Conservation (phyloP, 2,329 filamentous ascomycete species). For the Penicillium sp. region DNA sequence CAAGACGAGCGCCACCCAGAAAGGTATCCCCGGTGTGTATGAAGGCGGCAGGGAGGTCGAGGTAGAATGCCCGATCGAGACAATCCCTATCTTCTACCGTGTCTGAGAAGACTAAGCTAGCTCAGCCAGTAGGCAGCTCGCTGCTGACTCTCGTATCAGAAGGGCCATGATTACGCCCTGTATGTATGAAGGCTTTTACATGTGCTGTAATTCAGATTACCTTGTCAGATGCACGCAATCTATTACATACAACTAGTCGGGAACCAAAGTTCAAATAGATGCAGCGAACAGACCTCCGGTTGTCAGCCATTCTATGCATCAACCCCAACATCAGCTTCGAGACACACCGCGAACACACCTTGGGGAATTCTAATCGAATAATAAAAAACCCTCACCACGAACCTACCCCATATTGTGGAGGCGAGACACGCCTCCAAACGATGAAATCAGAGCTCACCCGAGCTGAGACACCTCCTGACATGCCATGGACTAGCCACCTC, state of each 20-base stretch:
- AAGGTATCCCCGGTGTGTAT: conserved; percentile 20
- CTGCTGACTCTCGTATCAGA: not conserved
- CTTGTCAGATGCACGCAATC: conserved; percentile 8
- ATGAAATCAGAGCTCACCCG: conserved; percentile 14
- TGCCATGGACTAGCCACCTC: not conserved
- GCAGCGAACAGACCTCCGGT: conserved; percentile 7
- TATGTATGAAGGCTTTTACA: not conserved
- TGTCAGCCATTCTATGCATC: conserved; percentile 6
- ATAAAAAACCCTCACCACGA: not conserved
- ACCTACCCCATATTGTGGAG: not conserved
- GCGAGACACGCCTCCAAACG: conserved; percentile 8
- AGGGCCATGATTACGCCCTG: not conserved
- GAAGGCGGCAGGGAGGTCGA: conserved; percentile 48
- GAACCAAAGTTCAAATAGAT: not conserved
- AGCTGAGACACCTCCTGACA: conserved; percentile 14
- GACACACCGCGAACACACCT: conserved; percentile 1
- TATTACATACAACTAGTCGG: conserved; percentile 10
- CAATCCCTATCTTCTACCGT: conserved; percentile 54
- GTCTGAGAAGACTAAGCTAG: conserved; percentile 1
- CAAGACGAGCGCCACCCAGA: conserved; percentile 24
- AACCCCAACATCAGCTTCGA: conserved; percentile 2
- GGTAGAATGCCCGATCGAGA: conserved; percentile 50
- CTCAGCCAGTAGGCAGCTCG: not conserved
- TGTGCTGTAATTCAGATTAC: conserved; percentile 6
- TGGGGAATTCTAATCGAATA: not conserved